phyloP scores from a whole-genome alignment of 164 flowering plant genomes.

The Berberis vulgaris region DNA sequence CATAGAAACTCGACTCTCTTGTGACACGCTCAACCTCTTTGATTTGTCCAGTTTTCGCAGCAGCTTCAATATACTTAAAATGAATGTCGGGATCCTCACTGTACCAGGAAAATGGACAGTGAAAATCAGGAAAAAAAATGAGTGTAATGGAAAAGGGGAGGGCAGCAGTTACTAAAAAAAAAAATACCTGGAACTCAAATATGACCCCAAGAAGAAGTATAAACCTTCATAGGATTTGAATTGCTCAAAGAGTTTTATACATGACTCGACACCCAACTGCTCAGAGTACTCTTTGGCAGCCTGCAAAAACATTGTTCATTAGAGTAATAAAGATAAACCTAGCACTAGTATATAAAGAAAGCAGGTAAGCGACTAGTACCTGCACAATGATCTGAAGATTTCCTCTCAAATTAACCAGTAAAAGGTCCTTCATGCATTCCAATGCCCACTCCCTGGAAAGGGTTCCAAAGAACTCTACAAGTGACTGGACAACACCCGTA shows the following conservation, averaged over 20 bases:
- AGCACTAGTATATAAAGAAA: not conserved
- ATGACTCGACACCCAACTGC: constrained; percentile 90
- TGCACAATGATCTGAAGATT: constrained; percentile 99
- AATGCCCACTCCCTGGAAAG: constrained; percentile 97
- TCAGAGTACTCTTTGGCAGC: constrained; percentile 94
- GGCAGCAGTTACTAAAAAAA: not conserved
- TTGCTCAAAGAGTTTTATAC: constrained; percentile 94
- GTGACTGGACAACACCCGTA: constrained; percentile 41
- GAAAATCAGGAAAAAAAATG: constrained; percentile 2
- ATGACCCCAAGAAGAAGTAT: constrained; percentile 94
- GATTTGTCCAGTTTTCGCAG: constrained; percentile 96
- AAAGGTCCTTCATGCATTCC: constrained; percentile 99
- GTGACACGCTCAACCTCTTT: constrained; percentile 99
- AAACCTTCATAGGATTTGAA: constrained; percentile 97
- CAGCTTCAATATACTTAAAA: constrained; percentile 97
- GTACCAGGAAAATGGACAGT: constrained; percentile 12
- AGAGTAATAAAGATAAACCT: too few relatives aligned
- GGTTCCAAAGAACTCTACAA: constrained; percentile 98
- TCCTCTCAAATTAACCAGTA: constrained; percentile 86
- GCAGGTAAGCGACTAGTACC: constrained; percentile 26
- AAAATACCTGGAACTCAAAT: constrained; percentile 84
- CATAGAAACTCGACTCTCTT: constrained; percentile 94
- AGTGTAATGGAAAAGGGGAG: not conserved
- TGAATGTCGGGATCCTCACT: constrained; percentile 99
- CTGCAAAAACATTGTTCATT: constrained; percentile 26